phyloP scores from a whole-genome alignment of 495 filamentous ascomycete species.

The Venustampulla echinocandica region DNA sequence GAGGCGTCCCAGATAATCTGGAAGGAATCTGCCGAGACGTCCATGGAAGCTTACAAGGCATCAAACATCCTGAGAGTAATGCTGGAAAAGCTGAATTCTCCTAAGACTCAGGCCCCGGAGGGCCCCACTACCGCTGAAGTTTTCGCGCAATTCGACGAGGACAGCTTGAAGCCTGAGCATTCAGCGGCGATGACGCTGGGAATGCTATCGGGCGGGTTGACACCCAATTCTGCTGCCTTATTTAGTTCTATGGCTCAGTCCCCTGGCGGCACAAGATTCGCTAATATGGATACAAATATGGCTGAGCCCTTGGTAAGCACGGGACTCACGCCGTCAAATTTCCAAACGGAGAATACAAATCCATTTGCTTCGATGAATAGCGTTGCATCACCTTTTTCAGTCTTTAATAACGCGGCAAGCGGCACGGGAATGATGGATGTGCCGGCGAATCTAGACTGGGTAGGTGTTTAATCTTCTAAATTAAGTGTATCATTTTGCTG shows the following conservation, averaged over 20 bases:
- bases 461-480: slow-evolving; percentile 9
- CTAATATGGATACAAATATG: slow-evolving; percentile 21
- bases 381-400: slow-evolving; percentile 16
- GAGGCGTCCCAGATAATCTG: slow-evolving; percentile 70
- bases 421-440: slow-evolving; percentile 22
- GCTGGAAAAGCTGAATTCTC: slow-evolving; percentile 57
- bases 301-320: slow-evolving; percentile 10
- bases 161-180: slow-evolving; percentile 46
- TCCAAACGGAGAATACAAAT: slow-evolving; percentile 12
- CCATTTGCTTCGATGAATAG: slow-evolving; percentile 18
- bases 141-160: slow-evolving; percentile 23
- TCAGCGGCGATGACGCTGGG: slow-evolving; percentile 76
- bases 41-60: slow-evolving; percentile 86
- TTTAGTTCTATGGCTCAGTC: slow-evolving; percentile 15
- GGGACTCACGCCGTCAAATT: slow-evolving; percentile 17
- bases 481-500: neutral
- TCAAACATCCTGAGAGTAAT: slow-evolving; percentile 68
- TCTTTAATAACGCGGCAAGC: slow-evolving; percentile 17
- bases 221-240: slow-evolving; percentile 41
- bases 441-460: slow-evolving; percentile 23
- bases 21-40: slow-evolving; percentile 62
- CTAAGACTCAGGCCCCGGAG: slow-evolving; percentile 12
- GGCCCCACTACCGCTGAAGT: slow-evolving; percentile 15
- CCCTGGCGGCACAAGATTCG: slow-evolving; percentile 15
- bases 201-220: slow-evolving; percentile 64